These are phyloP conservation scores for Naematelia encephala DNA, from an alignment of 768 basidiomycete species.

Conservation along the genomic window DNA sequence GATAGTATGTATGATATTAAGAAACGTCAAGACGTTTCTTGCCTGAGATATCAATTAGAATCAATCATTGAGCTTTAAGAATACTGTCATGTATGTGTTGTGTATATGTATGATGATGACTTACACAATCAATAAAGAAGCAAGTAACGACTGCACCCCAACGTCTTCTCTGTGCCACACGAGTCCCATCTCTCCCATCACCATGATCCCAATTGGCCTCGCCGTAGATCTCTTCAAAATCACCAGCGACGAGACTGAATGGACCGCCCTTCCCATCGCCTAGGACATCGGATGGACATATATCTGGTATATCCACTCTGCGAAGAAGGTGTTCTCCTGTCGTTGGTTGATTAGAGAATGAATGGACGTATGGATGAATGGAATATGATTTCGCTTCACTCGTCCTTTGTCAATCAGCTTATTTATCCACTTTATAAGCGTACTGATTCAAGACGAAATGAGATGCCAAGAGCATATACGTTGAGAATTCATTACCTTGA, in stretches of 20 bases:
- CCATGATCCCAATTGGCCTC: conserved; percentile 43
- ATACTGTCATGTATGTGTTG: neutral
- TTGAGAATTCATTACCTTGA: conserved; percentile 93
- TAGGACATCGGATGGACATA: conserved; percentile 69
- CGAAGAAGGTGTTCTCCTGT: conserved; percentile 61
- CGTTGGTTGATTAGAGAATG: conserved; percentile 76
- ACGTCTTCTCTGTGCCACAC: conserved; percentile 59
- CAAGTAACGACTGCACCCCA: conserved; percentile 92
- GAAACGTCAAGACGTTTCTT: conserved; percentile 85
- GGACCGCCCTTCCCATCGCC: conserved; percentile 37
- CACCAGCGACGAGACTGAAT: conserved; percentile 80
- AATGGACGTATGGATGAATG: conserved; percentile 86
- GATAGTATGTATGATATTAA: conserved; percentile 78
- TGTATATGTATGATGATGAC: conserved; percentile 22
- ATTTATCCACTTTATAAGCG: conserved; percentile 19
- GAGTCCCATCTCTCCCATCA: conserved; percentile 55
- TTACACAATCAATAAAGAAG: conserved; percentile 94
- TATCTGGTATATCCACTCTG: conserved; percentile 73
- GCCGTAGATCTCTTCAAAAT: conserved; percentile 91
- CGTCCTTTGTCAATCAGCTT: conserved; percentile 55
- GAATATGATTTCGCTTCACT: conserved; percentile 65
- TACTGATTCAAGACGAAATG: conserved; percentile 84
- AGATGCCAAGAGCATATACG: conserved; percentile 89
- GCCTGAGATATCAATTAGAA: conserved; percentile 59
- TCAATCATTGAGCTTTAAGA: neutral